phyloP scores from a whole-genome alignment of 192 early-diverging fungal species.

The Linnemannia zychae region DNA sequence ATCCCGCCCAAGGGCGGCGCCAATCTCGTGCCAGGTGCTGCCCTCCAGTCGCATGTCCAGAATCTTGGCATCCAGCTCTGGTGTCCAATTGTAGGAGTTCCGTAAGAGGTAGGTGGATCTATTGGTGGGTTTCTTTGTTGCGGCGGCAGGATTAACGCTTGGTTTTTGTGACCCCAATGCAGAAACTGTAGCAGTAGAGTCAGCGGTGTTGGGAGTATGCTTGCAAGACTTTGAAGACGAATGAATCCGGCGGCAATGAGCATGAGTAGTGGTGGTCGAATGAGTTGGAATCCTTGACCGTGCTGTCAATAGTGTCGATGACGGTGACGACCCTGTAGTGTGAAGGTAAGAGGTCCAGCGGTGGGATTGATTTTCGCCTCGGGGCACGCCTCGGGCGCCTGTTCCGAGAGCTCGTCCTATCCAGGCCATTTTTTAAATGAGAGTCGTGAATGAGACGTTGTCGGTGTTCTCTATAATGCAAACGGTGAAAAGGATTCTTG shows the following conservation, averaged over 20 bases:
- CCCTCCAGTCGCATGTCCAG: conserved; percentile 46
- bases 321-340: neutral
- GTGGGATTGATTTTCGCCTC: neutral
- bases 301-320: neutral
- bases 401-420: conserved; percentile 7
- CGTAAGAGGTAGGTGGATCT: neutral
- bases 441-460: too few species aligned
- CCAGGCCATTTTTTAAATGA: conserved; percentile 18
- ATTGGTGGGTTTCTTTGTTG: neutral
- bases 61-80: conserved; percentile 30
- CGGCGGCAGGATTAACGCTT: too few species aligned
- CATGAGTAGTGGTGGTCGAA: neutral
- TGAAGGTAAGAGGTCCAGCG: neutral
- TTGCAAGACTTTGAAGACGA: neutral
- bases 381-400: conserved; percentile 12
- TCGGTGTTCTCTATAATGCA: neutral
- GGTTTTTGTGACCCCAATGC: neutral
- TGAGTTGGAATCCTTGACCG: neutral
- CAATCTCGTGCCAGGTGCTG: conserved; percentile 44
- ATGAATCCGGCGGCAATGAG: conserved; percentile 16
- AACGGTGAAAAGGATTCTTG: neutral
- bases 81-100: conserved; percentile 10
- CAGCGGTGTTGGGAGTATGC: conserved; percentile 2
- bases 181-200: neutral
- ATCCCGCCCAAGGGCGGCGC: conserved; percentile 7